Conservation (phyloP, 2,329 filamentous ascomycete species). For the Aspergillus caelatus region DNA sequence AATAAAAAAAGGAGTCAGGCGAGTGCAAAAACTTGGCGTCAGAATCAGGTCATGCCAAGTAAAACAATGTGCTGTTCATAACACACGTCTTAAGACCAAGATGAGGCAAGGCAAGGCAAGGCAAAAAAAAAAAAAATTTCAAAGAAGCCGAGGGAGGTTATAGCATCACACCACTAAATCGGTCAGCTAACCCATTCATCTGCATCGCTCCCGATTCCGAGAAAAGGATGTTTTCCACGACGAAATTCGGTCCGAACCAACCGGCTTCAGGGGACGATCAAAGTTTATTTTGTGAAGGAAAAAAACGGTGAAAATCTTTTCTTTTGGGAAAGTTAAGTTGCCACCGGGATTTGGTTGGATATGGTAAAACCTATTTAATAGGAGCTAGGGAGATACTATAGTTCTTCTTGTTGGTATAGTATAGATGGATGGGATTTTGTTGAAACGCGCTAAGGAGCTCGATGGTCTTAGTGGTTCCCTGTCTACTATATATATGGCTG, state of each 20-base stretch:
- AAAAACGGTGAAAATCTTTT: neutral
- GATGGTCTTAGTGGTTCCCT: neutral
- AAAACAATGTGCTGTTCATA: constrained; percentile 7
- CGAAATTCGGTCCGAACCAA: constrained; percentile 10
- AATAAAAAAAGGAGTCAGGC: constrained; percentile 6
- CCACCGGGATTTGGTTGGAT: neutral
- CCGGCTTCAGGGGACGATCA: constrained; percentile 4
- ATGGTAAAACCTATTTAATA: neutral
- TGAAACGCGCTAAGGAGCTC: neutral
- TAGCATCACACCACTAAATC: constrained; percentile 10
- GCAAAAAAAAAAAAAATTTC: constrained; percentile 5
- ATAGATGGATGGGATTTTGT: neutral
- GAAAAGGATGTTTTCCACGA: neutral
- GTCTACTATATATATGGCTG: neutral
- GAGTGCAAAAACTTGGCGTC: neutral
- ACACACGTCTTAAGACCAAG: neutral
- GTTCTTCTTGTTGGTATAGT: neutral
- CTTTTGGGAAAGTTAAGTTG: constrained; percentile 2
- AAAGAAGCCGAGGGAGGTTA: neutral
- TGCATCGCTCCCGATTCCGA: neutral
- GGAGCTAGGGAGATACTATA: neutral
- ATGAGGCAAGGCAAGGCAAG: neutral
- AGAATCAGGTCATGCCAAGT: constrained; percentile 4
- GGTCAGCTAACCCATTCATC: constrained; percentile 3
- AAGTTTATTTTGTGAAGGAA: constrained; percentile 1